Evolutionary conservation across 2,329 filamentous ascomycete genomes (phyloP).

Genomic region (Talaromyces sp.): DNA sequence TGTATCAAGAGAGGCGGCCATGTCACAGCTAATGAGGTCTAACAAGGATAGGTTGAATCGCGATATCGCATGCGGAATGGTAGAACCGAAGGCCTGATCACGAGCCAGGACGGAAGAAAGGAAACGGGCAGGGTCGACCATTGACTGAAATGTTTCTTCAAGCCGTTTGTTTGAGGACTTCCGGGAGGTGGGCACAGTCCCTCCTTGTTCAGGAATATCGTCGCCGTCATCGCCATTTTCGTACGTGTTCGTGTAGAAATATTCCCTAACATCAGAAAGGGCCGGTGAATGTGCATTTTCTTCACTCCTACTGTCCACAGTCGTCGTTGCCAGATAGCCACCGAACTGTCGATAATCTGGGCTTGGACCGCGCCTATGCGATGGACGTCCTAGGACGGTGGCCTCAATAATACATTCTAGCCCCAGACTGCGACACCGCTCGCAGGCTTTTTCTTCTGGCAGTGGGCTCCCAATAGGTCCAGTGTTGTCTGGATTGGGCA

Average conservation of each 20-base stretch:
- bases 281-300: background rate
- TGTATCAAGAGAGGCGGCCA: background rate
- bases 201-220: too few species aligned
- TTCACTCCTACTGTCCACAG: background rate
- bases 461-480: slow-evolving; percentile 8
- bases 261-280: background rate
- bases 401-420: slow-evolving; percentile 15
- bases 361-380: background rate
- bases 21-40: background rate
- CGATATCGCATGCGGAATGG: background rate
- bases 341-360: background rate
- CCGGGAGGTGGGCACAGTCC: too few species aligned
- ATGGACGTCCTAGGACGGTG: slow-evolving; percentile 12
- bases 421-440: slow-evolving; percentile 14
- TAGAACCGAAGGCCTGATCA: background rate
- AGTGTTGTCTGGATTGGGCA: slow-evolving; percentile 7
- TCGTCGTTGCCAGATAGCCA: background rate
- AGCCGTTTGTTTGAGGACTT: background rate
- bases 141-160: background rate
- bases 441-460: slow-evolving; percentile 10
- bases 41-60: background rate
- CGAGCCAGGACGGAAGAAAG: background rate
- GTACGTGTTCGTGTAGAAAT: background rate
- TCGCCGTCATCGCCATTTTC: background rate
- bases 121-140: background rate